A percentile compares a stretch with the other conserved stretches of the same genome.
Evolutionary conservation across 257 asterid species (phyloP).

Genomic region (Phtheirospermum japonicum): DNA sequence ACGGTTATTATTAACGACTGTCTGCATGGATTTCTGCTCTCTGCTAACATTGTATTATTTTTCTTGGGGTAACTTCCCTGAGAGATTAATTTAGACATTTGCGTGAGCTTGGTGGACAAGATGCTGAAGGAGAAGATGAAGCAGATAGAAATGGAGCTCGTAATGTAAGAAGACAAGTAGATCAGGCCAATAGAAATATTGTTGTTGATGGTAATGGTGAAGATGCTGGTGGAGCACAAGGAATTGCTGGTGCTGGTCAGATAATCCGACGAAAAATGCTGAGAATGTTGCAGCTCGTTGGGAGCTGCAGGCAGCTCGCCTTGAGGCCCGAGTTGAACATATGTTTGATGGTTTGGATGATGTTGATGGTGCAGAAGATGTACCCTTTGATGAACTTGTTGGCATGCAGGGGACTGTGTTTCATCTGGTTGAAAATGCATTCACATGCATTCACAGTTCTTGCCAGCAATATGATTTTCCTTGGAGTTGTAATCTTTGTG

Average conservation of each 20-base stretch:
- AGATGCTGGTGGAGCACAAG: slow-evolving; percentile 82
- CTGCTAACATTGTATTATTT: slow-evolving; percentile 94
- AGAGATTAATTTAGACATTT: slow-evolving; percentile 94
- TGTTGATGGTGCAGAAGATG: slow-evolving; percentile 99
- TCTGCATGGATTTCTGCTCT: slow-evolving; percentile 92
- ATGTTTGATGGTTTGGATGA: slow-evolving; percentile 99
- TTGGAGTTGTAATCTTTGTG: slow-evolving; percentile 9
- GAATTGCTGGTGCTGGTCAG: slow-evolving; percentile 92
- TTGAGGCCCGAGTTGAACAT: slow-evolving; percentile 97
- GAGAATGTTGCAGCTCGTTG: slow-evolving; percentile 93
- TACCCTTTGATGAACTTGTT: slow-evolving; percentile 96
- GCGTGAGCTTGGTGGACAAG: slow-evolving; percentile 94
- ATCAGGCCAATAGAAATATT: slow-evolving; percentile 70
- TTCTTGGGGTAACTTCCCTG: slow-evolving; percentile 97
- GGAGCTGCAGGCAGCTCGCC: slow-evolving; percentile 99
- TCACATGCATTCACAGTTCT: slow-evolving; percentile 7
- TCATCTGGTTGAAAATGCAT: slow-evolving; percentile 92
- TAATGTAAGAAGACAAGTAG: slow-evolving; percentile 79
- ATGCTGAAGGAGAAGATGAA: slow-evolving; percentile 91
- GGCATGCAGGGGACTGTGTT: slow-evolving; percentile 99
- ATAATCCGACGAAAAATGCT: slow-evolving; percentile 83
- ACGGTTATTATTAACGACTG: slow-evolving; percentile 88
- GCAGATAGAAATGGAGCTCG: slow-evolving; percentile 95
- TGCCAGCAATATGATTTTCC: slow-evolving; percentile 11
- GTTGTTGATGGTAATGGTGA: slow-evolving; percentile 80